Evolutionary conservation across 139 green algal genomes (phyloP).

Genomic region (Deuterostichococcus epilithicus): DNA sequence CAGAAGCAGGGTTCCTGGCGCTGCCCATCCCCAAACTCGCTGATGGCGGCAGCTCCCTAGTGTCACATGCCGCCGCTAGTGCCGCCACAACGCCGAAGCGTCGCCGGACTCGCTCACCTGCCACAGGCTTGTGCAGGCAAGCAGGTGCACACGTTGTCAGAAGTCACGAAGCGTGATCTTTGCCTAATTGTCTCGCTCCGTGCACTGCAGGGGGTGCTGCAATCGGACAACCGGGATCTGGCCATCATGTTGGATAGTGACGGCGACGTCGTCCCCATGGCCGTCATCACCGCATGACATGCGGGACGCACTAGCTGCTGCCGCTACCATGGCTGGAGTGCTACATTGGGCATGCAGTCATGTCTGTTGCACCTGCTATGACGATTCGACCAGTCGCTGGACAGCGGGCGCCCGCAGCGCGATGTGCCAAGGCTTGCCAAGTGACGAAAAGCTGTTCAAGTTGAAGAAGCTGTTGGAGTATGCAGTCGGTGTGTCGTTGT

Average conservation of each 20-base stretch:
- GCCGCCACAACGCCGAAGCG: not conserved
- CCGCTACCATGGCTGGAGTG: too few relatives aligned
- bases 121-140: constrained; percentile 2
- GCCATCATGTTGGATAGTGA: constrained; percentile 18
- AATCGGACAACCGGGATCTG: constrained; percentile 24
- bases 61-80: not conserved
- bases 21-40: not conserved
- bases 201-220: constrained; percentile 17
- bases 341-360: too few relatives aligned
- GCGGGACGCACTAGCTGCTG: too few relatives aligned
- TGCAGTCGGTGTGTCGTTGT: too few relatives aligned
- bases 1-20: not conserved
- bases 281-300: not conserved
- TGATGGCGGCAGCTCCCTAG: not conserved
- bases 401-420: too few relatives aligned
- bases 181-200: constrained; percentile 3
- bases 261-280: not conserved
- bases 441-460: too few relatives aligned
- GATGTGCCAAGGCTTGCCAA: too few relatives aligned
- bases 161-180: not conserved
- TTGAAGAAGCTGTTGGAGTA: too few relatives aligned
- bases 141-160: not conserved
- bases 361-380: too few relatives aligned
- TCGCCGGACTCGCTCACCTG: not conserved
- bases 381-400: too few relatives aligned